These are phyloP conservation scores for Podospora bellae-mahoneyi DNA, from an alignment of 495 filamentous ascomycete species.

Conservation along the genomic window DNA sequence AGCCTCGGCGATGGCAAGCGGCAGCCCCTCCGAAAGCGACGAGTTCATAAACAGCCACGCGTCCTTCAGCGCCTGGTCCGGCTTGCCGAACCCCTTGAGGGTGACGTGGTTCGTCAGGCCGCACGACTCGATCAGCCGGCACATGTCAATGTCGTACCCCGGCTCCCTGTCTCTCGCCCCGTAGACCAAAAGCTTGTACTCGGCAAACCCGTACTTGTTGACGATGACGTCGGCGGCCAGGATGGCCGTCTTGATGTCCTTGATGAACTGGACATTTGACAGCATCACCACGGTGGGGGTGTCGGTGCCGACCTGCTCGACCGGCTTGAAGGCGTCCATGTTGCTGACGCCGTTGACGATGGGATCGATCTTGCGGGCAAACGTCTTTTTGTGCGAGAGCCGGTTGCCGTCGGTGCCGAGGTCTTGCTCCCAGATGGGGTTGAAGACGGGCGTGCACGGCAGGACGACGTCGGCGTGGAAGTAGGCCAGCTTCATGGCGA, in stretches of 20 bases:
- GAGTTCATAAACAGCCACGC: slow-evolving; percentile 69
- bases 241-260: slow-evolving; percentile 63
- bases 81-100: slow-evolving; percentile 55
- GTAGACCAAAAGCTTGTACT: slow-evolving; percentile 61
- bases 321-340: slow-evolving; percentile 60
- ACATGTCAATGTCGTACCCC: slow-evolving; percentile 58
- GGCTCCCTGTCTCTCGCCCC: slow-evolving; percentile 61
- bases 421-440: slow-evolving; percentile 65
- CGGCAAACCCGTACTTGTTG: slow-evolving; percentile 60
- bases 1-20: slow-evolving; percentile 63
- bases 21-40: slow-evolving; percentile 62
- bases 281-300: slow-evolving; percentile 63
- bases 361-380: slow-evolving; percentile 62
- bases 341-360: slow-evolving; percentile 67
- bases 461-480: slow-evolving; percentile 64
- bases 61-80: slow-evolving; percentile 55
- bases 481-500: slow-evolving; percentile 33
- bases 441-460: slow-evolving; percentile 65
- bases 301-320: slow-evolving; percentile 54
- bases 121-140: slow-evolving; percentile 59
- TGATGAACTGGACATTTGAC: slow-evolving; percentile 65
- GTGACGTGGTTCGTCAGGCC: slow-evolving; percentile 52
- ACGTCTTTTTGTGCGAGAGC: slow-evolving; percentile 57
- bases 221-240: slow-evolving; percentile 63
- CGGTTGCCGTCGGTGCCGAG: slow-evolving; percentile 58